Conservation (phyloP, 2,329 filamentous ascomycete species). For the Pseudogymnoascus sp. region DNA sequence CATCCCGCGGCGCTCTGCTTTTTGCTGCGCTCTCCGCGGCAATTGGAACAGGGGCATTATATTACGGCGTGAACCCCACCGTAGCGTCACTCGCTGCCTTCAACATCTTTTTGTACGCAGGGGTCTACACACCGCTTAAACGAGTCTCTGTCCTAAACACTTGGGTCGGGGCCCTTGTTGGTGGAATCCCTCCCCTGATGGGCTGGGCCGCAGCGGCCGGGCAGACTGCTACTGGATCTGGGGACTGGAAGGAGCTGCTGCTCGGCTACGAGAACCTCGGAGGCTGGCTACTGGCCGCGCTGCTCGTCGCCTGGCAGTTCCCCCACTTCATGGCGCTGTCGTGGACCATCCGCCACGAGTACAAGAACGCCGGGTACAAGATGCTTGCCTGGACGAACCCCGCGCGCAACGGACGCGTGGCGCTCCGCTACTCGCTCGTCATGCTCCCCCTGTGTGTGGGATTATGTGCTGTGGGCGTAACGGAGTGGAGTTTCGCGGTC, state of each 20-base stretch:
- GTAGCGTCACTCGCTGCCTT: conserved; percentile 75
- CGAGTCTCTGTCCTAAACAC: conserved; percentile 81
- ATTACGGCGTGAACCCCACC: conserved; percentile 88
- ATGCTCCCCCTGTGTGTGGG: conserved; percentile 83
- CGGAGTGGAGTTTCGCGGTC: conserved; percentile 74
- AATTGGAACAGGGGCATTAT: conserved; percentile 64
- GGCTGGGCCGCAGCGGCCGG: conserved; percentile 94
- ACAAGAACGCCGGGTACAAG: conserved; percentile 59
- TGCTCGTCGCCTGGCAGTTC: conserved; percentile 95
- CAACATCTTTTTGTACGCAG: conserved; percentile 87
- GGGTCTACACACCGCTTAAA: conserved; percentile 88
- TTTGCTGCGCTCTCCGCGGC: conserved; percentile 72
- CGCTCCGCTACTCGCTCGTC: conserved; percentile 73
- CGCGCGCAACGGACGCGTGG: conserved; percentile 75
- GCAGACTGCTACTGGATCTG: conserved; percentile 69
- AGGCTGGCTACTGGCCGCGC: conserved; percentile 77
- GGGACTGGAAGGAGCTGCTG: conserved; percentile 70
- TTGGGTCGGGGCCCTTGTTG: conserved; percentile 88
- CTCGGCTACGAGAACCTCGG: conserved; percentile 63
- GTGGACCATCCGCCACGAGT: conserved; percentile 83
- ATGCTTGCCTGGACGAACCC: conserved; percentile 87
- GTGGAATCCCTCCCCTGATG: conserved; percentile 92
- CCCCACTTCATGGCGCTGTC: conserved; percentile 95
- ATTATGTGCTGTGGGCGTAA: conserved; percentile 71
- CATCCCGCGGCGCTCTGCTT: conserved; percentile 58